Conservation (phyloP, 1,139 yeast genomes). For the Pichia inconspicua region DNA sequence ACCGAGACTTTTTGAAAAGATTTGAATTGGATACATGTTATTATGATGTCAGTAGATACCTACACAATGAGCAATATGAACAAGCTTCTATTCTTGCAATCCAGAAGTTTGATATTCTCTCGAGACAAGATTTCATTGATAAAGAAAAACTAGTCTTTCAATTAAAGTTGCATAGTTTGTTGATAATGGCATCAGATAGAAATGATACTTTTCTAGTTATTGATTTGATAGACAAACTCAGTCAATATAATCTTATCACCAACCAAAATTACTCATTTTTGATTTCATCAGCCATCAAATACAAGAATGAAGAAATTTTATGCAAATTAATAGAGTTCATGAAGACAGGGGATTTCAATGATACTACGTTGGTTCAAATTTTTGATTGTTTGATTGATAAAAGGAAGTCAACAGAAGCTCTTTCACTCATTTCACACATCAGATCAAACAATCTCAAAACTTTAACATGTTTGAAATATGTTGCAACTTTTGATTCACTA, state of each 20-base stretch:
- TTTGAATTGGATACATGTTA: slow-evolving; percentile 4
- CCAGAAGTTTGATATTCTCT: slow-evolving; percentile 1
- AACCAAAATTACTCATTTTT: slow-evolving; percentile 2
- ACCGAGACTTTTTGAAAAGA: slow-evolving; percentile 7
- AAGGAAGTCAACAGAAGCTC: slow-evolving; percentile 1
- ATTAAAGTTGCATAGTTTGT: slow-evolving; percentile 6
- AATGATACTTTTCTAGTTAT: slow-evolving; percentile 3
- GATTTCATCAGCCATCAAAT: slow-evolving; percentile 8
- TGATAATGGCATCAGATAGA: slow-evolving; percentile 13
- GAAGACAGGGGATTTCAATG: background rate
- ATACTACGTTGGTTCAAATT: background rate
- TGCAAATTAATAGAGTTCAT: background rate
- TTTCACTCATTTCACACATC: slow-evolving; percentile 4
- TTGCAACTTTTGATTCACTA: slow-evolving; percentile 3
- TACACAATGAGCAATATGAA: slow-evolving; percentile 14
- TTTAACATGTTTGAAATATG: slow-evolving; percentile 3
- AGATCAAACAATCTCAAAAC: slow-evolving; percentile 1
- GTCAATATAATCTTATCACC: background rate
- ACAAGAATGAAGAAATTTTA: slow-evolving; percentile 2
- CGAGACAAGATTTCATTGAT: slow-evolving; percentile 1
- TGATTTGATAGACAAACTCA: background rate
- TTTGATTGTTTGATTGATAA: background rate
- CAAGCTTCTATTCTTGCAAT: slow-evolving; percentile 13
- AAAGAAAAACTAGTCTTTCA: slow-evolving; percentile 1
- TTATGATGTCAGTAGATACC: slow-evolving; percentile 12